phyloP scores from a whole-genome alignment of 176 grass and related monocot species.

The Oryza meridionalis region DNA sequence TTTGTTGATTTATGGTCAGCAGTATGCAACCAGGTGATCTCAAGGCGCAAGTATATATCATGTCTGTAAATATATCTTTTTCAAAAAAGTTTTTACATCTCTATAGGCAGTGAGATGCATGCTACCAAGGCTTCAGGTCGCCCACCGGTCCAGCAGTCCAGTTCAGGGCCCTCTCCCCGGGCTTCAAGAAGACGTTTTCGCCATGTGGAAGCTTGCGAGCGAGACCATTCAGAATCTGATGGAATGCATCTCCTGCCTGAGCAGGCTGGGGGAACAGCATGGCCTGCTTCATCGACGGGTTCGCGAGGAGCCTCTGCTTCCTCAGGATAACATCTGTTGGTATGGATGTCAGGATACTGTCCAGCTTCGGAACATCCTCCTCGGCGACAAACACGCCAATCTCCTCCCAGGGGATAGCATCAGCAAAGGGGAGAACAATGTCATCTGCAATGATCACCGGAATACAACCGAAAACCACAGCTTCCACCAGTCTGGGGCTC shows the following conservation, averaged over 20 bases:
- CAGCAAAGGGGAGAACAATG: conserved; percentile 86
- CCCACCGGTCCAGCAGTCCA: conserved; percentile 79
- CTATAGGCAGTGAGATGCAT: conserved; percentile 31
- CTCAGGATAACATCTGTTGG: conserved; percentile 86
- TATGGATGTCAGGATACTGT: conserved; percentile 88
- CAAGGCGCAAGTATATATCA: conserved; percentile 45
- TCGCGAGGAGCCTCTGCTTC: conserved; percentile 85
- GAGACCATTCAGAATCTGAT: conserved; percentile 87
- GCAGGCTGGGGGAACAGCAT: conserved; percentile 89
- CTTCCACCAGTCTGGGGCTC: conserved; percentile 92
- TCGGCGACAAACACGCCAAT: conserved; percentile 87
- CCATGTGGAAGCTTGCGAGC: conserved; percentile 83
- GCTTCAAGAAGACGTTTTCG: conserved; percentile 68
- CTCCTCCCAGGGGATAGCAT: conserved; percentile 90
- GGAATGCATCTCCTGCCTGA: conserved; percentile 81
- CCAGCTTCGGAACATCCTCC: conserved; percentile 76
- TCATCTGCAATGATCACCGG: conserved; percentile 93
- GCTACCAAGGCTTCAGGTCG: conserved; percentile 86
- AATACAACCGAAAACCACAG: conserved; percentile 89
- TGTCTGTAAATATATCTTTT: conserved; percentile 21
- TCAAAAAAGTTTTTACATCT: conserved; percentile 40
- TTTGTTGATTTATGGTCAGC: conserved; percentile 69
- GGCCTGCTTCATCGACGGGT: conserved; percentile 92
- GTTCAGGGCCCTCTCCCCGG: conserved; percentile 71
- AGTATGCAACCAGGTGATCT: conserved; percentile 44